Evolutionary conservation across 306 rosid genomes (phyloP), one percentile per base, ranked within the genome.

Genomic region (Trifolium pratense): DNA sequence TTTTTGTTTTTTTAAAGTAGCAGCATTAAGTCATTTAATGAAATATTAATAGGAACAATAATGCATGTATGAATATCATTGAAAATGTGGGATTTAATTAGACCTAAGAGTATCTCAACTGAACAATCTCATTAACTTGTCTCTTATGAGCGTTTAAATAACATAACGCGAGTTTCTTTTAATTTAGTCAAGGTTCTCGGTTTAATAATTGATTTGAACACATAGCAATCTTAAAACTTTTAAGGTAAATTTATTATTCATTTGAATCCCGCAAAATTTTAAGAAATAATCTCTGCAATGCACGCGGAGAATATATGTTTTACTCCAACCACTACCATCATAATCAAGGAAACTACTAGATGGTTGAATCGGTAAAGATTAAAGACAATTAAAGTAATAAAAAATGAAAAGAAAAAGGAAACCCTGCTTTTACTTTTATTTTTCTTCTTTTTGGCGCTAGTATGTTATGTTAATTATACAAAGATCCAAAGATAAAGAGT

Each of bases 341-440:
- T 46, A 67, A 25, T 25, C 29, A 25, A 23, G 39, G 13, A 37
- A 7, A 37, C 31, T 20, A 14, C 26, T 60, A 8, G 57, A 68
- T 63, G 73, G 40, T 73, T 72, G 52, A 21, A 73, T 40, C 62
- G 74, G 74, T 57, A 37, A 73, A 81, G 70, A 75, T 70, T 64
- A 71, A 73, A 74, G 80, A 37, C 5, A 76, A 66, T 10, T 66
- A 76, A 79, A 75, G 69, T 3, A 3, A 14, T 1, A 1, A 21
- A 29, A 29, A 29, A 29, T 29, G 32, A 55, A 21, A 7, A 26
- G 59, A 17, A 43, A 40, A 70, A 72, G 67, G 2, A 36, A 73
- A 72, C 5, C 3, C 48, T 68, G 60, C 84, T 84, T 83, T 76
- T 55, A 16, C 83, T 83, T 83, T 83, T 18, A 31, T 57, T 58